Evolutionary conservation across 345 rosid genomes (phyloP).

Genomic region (Physaria fendleri): DNA sequence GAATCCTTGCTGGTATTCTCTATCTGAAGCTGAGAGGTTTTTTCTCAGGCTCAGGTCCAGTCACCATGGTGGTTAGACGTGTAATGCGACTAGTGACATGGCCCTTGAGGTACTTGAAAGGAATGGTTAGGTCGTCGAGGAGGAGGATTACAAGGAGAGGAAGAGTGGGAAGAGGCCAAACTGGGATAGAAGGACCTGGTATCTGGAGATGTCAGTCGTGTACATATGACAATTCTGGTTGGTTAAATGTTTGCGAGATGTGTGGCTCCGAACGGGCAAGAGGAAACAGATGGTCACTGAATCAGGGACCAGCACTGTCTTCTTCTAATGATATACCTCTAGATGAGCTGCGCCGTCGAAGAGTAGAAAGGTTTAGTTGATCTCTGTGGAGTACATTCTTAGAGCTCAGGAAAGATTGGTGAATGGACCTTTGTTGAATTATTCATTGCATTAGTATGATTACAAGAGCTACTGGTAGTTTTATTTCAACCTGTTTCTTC

Average conservation of each 20-base stretch:
- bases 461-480: neutral
- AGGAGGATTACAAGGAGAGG: constrained; percentile 64
- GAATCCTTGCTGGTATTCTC: constrained; percentile 84
- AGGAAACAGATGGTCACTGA: constrained; percentile 26
- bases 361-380: constrained; percentile 75
- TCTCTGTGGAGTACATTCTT: constrained; percentile 10
- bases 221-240: constrained; percentile 68
- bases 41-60: constrained; percentile 51
- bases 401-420: constrained; percentile 9
- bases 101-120: constrained; percentile 49
- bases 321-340: constrained; percentile 38
- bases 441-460: constrained; percentile 1
- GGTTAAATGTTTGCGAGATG: constrained; percentile 66
- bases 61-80: constrained; percentile 43
- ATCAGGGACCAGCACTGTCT: constrained; percentile 14
- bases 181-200: constrained; percentile 35
- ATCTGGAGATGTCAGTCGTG: constrained; percentile 89
- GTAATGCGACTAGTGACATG: constrained; percentile 37
- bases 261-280: constrained; percentile 55
- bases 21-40: constrained; percentile 55
- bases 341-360: constrained; percentile 76
- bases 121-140: constrained; percentile 33
- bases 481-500: neutral
- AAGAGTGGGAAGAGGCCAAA: constrained; percentile 48
- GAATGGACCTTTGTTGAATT: constrained; percentile 1